phyloP scores from a whole-genome alignment of 2,329 filamentous ascomycete species.

The Blastomyces parvus region DNA sequence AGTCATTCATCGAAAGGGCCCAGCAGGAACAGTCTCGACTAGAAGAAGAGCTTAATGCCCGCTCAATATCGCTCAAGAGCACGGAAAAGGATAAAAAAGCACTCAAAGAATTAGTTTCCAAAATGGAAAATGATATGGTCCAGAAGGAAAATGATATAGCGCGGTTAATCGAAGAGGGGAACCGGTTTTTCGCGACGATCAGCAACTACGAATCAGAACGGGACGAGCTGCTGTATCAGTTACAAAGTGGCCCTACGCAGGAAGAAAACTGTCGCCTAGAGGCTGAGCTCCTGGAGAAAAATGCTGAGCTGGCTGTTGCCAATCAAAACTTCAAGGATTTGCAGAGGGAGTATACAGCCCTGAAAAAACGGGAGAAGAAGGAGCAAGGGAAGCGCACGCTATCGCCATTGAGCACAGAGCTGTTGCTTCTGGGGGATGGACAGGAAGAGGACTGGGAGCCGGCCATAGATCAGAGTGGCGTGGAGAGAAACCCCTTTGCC shows the following conservation, averaged over 20 bases:
- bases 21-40: constrained; percentile 3
- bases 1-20: constrained; percentile 2
- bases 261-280: constrained; percentile 7
- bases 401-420: not conserved
- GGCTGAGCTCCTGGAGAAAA: constrained; percentile 2
- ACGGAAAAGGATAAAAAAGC: constrained; percentile 2
- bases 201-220: constrained; percentile 7
- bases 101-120: not conserved
- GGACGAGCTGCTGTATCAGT: constrained; percentile 6
- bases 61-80: not conserved
- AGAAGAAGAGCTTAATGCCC: not conserved
- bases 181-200: constrained; percentile 6
- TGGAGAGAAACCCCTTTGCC: constrained; percentile 2
- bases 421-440: not conserved
- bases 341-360: constrained; percentile 6
- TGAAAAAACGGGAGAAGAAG: not conserved
- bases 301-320: constrained; percentile 4
- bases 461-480: not conserved
- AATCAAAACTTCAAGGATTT: constrained; percentile 9
- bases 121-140: not conserved
- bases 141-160: constrained; percentile 6
- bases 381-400: not conserved
- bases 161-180: constrained; percentile 9
- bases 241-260: constrained; percentile 3
- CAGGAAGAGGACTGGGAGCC: constrained; percentile 1